phyloP scores from a whole-genome alignment of 257 asterid species.

The Solanum piurae region DNA sequence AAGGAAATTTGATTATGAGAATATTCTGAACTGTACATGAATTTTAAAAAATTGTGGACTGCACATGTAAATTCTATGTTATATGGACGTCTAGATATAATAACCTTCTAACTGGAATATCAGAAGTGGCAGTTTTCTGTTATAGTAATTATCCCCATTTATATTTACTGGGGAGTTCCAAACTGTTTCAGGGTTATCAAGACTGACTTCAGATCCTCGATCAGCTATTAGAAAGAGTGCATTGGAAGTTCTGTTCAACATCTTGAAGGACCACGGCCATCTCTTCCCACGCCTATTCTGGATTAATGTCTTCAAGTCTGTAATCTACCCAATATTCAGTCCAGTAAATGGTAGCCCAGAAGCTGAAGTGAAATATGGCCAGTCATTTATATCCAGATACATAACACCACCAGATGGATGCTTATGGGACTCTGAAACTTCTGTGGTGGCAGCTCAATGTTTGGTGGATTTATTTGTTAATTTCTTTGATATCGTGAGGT shows the following conservation, averaged over 20 bases:
- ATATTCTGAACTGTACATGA: background rate
- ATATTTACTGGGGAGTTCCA: background rate
- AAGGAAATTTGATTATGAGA: background rate
- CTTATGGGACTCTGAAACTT: slow-evolving; percentile 77
- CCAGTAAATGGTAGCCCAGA: slow-evolving; percentile 41
- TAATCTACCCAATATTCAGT: slow-evolving; percentile 67
- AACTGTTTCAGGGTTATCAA: slow-evolving; percentile 67
- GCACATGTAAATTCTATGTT: background rate
- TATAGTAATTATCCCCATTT: background rate
- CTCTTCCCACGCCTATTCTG: slow-evolving; percentile 71
- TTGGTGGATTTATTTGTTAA: slow-evolving; percentile 56
- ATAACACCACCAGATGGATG: slow-evolving; percentile 43
- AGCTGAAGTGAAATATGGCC: slow-evolving; percentile 25
- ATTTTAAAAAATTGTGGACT: background rate
- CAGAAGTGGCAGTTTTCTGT: background rate
- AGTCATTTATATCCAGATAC: slow-evolving; percentile 21
- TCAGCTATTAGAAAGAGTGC: slow-evolving; percentile 88
- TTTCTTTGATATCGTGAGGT: slow-evolving; percentile 56
- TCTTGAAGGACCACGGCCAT: slow-evolving; percentile 91
- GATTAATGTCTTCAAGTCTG: slow-evolving; percentile 55
- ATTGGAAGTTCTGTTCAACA: slow-evolving; percentile 90
- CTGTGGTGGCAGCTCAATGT: slow-evolving; percentile 63
- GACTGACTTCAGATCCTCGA: slow-evolving; percentile 87
- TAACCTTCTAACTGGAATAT: background rate
- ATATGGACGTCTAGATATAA: background rate